phyloP scores from a whole-genome alignment of 495 filamentous ascomycete species.

The Aspergillus saccharolyticus region DNA sequence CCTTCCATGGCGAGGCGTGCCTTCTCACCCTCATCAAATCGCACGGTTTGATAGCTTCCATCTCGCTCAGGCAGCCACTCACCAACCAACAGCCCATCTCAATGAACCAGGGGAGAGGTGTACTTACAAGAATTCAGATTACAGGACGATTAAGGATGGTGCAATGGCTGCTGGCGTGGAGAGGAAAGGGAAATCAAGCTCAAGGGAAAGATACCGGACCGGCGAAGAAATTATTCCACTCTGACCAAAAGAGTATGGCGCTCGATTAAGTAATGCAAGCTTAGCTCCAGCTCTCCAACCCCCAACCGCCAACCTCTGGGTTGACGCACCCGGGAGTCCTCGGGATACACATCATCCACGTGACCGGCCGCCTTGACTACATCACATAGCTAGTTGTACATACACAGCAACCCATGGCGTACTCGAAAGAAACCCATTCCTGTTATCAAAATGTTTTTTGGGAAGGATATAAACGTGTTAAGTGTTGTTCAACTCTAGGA shows the following conservation, averaged over 20 bases:
- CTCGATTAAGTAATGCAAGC: slow-evolving; percentile 12
- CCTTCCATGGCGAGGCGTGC: neutral
- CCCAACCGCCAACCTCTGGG: too few species aligned
- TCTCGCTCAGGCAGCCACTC: too few species aligned
- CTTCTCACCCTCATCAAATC: neutral
- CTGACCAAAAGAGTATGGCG: slow-evolving; percentile 9
- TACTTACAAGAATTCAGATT: slow-evolving; percentile 8
- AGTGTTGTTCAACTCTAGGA: neutral
- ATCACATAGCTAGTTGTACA: too few species aligned
- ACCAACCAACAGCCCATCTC: neutral
- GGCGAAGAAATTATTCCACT: slow-evolving; percentile 10
- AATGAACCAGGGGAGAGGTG: neutral
- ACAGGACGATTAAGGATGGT: neutral
- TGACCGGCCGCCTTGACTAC: neutral
- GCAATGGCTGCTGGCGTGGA: slow-evolving; percentile 1
- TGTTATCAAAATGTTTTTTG: neutral
- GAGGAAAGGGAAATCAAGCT: neutral
- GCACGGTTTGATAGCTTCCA: too few species aligned
- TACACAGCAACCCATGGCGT: too few species aligned
- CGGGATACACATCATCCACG: neutral
- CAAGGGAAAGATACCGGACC: neutral
- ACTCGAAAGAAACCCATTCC: too few species aligned
- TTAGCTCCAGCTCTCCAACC: neutral
- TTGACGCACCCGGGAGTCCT: too few species aligned
- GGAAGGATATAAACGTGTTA: neutral